Evolutionary conservation across 192 early-diverging fungal genomes (phyloP).

Genomic region (Kickxella alabastrina): DNA sequence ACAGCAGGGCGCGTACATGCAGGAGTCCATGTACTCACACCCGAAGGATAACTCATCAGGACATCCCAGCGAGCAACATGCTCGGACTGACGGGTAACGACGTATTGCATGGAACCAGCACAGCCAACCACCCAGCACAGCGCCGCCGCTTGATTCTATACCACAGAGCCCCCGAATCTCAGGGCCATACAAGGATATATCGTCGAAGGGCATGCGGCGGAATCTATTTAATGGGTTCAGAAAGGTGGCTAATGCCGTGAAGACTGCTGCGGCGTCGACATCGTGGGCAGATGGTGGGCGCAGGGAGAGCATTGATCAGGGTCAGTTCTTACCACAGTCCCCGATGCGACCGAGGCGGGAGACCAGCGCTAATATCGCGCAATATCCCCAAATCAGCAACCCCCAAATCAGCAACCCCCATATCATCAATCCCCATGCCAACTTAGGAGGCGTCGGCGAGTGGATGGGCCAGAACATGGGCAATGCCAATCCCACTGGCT

Average conservation of each 20-base stretch:
- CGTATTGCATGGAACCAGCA: too few relatives aligned
- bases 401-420: too few relatives aligned
- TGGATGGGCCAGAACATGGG: not conserved
- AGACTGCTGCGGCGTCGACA: constrained; percentile 18
- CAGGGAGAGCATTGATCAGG: not conserved
- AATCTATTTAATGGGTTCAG: constrained; percentile 38
- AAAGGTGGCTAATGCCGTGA: constrained; percentile 45
- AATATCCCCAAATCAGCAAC: not conserved
- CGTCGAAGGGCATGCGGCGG: constrained; percentile 11
- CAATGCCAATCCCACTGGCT: not conserved
- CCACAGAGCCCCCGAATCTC: too few relatives aligned
- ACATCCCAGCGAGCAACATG: too few relatives aligned
- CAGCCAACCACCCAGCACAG: too few relatives aligned
- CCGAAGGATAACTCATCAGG: too few relatives aligned
- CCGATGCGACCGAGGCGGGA: not conserved
- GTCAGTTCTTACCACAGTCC: not conserved
- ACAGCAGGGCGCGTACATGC: too few relatives aligned
- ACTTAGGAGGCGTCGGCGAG: not conserved
- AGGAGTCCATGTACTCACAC: too few relatives aligned
- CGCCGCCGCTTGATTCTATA: too few relatives aligned
- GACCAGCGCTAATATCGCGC: not conserved
- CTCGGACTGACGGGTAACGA: too few relatives aligned
- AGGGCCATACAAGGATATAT: too few relatives aligned
- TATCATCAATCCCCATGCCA: too few relatives aligned
- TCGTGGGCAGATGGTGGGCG: not conserved